These are phyloP conservation scores for Euptelea pleiosperma DNA, from an alignment of 164 flowering plant genomes.

Conservation along the genomic window DNA sequence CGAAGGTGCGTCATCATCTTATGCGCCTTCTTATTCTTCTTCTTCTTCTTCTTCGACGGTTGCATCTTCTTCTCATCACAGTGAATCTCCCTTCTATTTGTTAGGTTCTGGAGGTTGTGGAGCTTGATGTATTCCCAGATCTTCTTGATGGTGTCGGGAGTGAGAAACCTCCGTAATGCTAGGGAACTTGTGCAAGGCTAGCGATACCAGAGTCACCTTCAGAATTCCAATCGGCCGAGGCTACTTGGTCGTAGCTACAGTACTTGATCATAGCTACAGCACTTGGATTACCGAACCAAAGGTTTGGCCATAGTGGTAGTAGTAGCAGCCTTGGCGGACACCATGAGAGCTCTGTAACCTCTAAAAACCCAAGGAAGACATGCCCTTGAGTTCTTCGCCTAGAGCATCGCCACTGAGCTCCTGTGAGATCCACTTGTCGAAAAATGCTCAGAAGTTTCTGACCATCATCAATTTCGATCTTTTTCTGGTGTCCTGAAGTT, in stretches of 20 bases:
- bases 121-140: conserved; percentile 72
- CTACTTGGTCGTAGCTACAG: too few relatives aligned
- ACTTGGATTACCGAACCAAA: neutral
- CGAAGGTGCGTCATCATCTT: too few relatives aligned
- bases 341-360: conserved; percentile 22
- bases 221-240: conserved; percentile 22
- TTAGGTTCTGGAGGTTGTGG: conserved; percentile 65
- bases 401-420: too few relatives aligned
- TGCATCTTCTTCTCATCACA: too few relatives aligned
- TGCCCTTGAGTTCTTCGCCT: too few relatives aligned
- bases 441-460: too few relatives aligned
- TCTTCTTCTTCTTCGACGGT: too few relatives aligned
- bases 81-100: too few relatives aligned
- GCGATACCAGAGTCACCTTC: conserved; percentile 42
- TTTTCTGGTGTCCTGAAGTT: too few relatives aligned
- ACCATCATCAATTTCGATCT: too few relatives aligned
- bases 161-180: conserved; percentile 56
- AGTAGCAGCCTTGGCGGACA: conserved; percentile 6
- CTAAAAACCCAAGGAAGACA: conserved; percentile 22
- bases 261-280: neutral
- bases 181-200: conserved; percentile 40
- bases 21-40: too few relatives aligned
- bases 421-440: too few relatives aligned
- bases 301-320: neutral
- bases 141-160: conserved; percentile 55